Evolutionary conservation across 2,329 filamentous ascomycete species (phyloP).

Genomic region (Aspergillus sp.): DNA sequence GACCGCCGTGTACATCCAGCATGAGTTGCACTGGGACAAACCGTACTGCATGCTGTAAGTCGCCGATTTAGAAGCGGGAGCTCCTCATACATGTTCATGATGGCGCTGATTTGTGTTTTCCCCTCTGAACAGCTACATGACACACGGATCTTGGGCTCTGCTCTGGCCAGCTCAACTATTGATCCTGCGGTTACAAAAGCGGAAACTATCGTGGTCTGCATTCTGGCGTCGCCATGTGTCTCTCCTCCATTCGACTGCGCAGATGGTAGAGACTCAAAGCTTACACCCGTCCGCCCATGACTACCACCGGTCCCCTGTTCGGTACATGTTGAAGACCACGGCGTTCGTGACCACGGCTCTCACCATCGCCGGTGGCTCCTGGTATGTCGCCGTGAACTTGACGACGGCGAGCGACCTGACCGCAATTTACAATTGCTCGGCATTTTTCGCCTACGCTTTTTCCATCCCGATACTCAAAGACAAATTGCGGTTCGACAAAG

Average conservation of each 20-base stretch:
- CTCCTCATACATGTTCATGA: background rate
- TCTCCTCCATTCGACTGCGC: slow-evolving; percentile 64
- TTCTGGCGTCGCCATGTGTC: slow-evolving; percentile 79
- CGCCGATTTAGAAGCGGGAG: background rate
- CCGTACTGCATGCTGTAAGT: slow-evolving; percentile 96
- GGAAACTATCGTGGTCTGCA: slow-evolving; percentile 71
- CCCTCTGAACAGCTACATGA: slow-evolving; percentile 63
- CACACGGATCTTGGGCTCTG: slow-evolving; percentile 88
- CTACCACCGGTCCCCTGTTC: slow-evolving; percentile 51
- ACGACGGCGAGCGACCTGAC: slow-evolving; percentile 93
- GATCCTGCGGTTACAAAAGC: slow-evolving; percentile 76
- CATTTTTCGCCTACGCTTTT: slow-evolving; percentile 98
- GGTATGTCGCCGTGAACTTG: slow-evolving; percentile 93
- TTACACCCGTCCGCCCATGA: slow-evolving; percentile 58
- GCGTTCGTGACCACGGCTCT: slow-evolving; percentile 79
- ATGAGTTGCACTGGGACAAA: slow-evolving; percentile 90
- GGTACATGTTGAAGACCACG: slow-evolving; percentile 77
- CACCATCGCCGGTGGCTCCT: slow-evolving; percentile 86
- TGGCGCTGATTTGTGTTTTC: background rate
- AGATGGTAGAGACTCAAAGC: slow-evolving; percentile 82
- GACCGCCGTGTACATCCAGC: slow-evolving; percentile 91
- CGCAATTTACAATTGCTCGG: slow-evolving; percentile 98
- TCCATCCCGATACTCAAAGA: slow-evolving; percentile 87
- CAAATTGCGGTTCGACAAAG: slow-evolving; percentile 78
- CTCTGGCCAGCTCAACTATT: slow-evolving; percentile 84